Percentiles rank a stretch among this genome's conserved stretches.
Conservation (phyloP, 192 early-diverging fungal species). For the Backusella luteola region DNA sequence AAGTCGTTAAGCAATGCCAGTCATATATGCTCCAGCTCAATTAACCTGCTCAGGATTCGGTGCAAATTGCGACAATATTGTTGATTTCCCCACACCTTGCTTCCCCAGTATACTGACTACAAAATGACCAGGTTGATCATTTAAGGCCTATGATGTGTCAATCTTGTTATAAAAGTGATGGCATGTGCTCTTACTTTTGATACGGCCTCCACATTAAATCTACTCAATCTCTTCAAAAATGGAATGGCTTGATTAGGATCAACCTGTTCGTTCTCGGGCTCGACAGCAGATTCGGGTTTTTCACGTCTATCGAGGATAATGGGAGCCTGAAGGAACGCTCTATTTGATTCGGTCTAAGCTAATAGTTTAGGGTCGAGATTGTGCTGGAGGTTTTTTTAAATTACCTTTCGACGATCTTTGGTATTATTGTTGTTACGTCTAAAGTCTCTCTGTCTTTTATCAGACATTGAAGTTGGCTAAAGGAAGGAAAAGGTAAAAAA, state of each 20-base stretch:
- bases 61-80: slow-evolving; percentile 56
- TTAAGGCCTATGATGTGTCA: slow-evolving; percentile 32
- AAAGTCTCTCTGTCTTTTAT: not conserved
- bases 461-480: not conserved
- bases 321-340: slow-evolving; percentile 20
- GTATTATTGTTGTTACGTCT: not conserved
- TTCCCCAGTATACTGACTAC: slow-evolving; percentile 64
- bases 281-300: not conserved
- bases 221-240: not conserved
- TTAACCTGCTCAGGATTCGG: slow-evolving; percentile 21
- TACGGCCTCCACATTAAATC: slow-evolving; percentile 19
- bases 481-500: not conserved
- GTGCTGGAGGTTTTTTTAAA: not conserved
- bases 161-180: too few relatives aligned
- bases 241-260: slow-evolving; percentile 11
- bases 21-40: not conserved
- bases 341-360: not conserved
- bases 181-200: not conserved
- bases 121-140: slow-evolving; percentile 67
- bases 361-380: not conserved
- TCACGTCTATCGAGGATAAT: slow-evolving; percentile 30
- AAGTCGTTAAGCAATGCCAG: too few relatives aligned
- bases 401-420: slow-evolving; percentile 17
- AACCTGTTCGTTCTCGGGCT: not conserved
- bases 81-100: slow-evolving; percentile 66